phyloP scores from a whole-genome alignment of 306 rosid genomes.

The Vigna trinervia region DNA sequence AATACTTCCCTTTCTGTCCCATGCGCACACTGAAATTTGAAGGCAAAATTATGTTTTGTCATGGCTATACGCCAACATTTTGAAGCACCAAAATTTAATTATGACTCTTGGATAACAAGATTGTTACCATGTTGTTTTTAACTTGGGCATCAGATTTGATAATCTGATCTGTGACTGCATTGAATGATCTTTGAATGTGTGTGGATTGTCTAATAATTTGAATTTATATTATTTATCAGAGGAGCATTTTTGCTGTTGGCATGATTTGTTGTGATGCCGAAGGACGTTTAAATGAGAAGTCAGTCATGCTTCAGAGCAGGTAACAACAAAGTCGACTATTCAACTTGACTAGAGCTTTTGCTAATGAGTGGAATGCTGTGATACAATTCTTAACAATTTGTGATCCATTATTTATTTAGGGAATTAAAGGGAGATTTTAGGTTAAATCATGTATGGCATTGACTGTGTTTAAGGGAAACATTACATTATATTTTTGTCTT shows the following conservation, averaged over 20 bases:
- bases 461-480: slow-evolving; percentile 11
- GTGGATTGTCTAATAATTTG: slow-evolving; percentile 41
- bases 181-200: slow-evolving; percentile 1
- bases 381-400: slow-evolving; percentile 26
- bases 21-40: slow-evolving; percentile 8
- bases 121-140: slow-evolving; percentile 32
- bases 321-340: slow-evolving; percentile 38
- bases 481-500: slow-evolving; percentile 10
- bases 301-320: slow-evolving; percentile 93
- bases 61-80: neutral
- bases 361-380: neutral
- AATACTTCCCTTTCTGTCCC: slow-evolving; percentile 30
- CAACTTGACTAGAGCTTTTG: slow-evolving; percentile 18
- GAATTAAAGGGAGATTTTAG: slow-evolving; percentile 3
- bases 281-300: slow-evolving; percentile 89
- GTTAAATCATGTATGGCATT: slow-evolving; percentile 35
- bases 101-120: slow-evolving; percentile 23
- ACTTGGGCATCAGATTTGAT: slow-evolving; percentile 29
- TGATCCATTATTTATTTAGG: slow-evolving; percentile 28
- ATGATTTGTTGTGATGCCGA: slow-evolving; percentile 92
- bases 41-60: slow-evolving; percentile 14
- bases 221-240: slow-evolving; percentile 60
- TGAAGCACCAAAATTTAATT: slow-evolving; percentile 15
- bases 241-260: slow-evolving; percentile 84
- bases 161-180: slow-evolving; percentile 32